These are phyloP conservation scores for Lyophyllum shimeji DNA, from an alignment of 768 basidiomycete species.

Conservation along the genomic window DNA sequence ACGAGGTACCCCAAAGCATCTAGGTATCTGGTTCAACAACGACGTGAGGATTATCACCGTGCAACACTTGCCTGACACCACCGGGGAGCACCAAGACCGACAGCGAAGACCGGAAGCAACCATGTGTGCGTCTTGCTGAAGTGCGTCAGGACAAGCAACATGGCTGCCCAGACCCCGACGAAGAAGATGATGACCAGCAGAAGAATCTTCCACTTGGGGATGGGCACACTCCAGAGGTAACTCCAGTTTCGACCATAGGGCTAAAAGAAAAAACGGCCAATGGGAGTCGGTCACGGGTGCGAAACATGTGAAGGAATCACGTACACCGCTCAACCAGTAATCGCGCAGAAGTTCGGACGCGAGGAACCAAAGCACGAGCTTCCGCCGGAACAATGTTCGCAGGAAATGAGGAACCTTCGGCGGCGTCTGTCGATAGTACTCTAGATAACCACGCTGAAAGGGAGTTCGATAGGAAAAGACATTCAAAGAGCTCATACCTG, in stretches of 20 bases:
- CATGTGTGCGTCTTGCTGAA: conserved; percentile 95
- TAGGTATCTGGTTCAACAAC: conserved; percentile 18
- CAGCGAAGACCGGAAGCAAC: conserved; percentile 92
- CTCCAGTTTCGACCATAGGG: conserved; percentile 94
- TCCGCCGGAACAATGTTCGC: conserved; percentile 84
- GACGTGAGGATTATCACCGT: background rate
- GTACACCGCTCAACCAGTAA: conserved; percentile 85
- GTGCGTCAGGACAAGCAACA: conserved; percentile 74
- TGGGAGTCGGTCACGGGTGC: background rate
- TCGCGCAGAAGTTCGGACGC: conserved; percentile 90
- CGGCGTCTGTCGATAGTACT: conserved; percentile 90
- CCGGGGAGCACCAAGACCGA: conserved; percentile 88
- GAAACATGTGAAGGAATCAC: conserved; percentile 26
- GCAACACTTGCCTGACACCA: conserved; percentile 79
- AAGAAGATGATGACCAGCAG: conserved; percentile 84
- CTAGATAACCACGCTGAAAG: conserved; percentile 33
- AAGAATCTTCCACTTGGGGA: conserved; percentile 82
- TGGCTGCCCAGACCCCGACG: conserved; percentile 77
- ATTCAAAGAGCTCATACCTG: conserved; percentile 48
- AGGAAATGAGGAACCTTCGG: conserved; percentile 95
- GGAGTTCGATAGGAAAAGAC: background rate
- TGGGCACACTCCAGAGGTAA: conserved; percentile 85
- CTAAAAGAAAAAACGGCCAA: conserved; percentile 33
- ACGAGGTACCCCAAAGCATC: conserved; percentile 96
- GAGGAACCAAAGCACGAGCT: conserved; percentile 94